Evolutionary conservation across 306 rosid genomes (phyloP), one percentile per base, ranked within the genome.

Genomic region (Lupinus albus): DNA sequence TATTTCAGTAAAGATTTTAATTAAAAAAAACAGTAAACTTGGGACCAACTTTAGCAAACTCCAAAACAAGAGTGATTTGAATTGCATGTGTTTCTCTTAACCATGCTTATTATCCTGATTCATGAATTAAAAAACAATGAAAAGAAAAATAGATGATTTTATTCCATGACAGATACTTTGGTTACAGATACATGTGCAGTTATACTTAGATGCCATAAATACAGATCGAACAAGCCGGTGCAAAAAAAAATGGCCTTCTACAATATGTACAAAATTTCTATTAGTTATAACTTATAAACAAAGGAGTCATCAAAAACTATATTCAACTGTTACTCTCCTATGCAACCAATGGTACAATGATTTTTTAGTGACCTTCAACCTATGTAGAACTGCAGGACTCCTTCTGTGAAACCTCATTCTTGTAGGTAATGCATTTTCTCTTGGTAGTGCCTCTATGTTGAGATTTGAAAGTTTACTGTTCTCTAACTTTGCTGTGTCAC

Each of bases 321-420:
- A 17, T 28, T 58, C 17, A 36, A 39, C 11, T 49, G 65, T 52
- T 74, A 55, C 71, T 83, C 71, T 86, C 70, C 82, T 82, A 52
- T 61, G 81, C 79, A 89, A 69, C 99, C 99, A 90, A 13, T 65
- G 61, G 69, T 68, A 78, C 76, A 93, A 67, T 3, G 97, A 90
- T 68, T 80, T 81, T 80, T 70, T 88, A 38, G 96, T 82, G 85
- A 90, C 87, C 80, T 75, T 84, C 61, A 93, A 70, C 80, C 94
- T 88, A 55, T 88, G 87, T 46, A 90, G 59, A 79, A 76, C 75
- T 51, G 79, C 84, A 11, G 99, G 99, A 70, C 87, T 88, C 81
- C 97, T 82, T 14, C 93, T 83, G 30, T 81, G 79, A 78, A 70
- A 70, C 48, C 21, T 70, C 72, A 57, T 53, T 80, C 62, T 59